Conservation (phyloP, 2,329 filamentous ascomycete species). For the Epichloe aotearoae region DNA sequence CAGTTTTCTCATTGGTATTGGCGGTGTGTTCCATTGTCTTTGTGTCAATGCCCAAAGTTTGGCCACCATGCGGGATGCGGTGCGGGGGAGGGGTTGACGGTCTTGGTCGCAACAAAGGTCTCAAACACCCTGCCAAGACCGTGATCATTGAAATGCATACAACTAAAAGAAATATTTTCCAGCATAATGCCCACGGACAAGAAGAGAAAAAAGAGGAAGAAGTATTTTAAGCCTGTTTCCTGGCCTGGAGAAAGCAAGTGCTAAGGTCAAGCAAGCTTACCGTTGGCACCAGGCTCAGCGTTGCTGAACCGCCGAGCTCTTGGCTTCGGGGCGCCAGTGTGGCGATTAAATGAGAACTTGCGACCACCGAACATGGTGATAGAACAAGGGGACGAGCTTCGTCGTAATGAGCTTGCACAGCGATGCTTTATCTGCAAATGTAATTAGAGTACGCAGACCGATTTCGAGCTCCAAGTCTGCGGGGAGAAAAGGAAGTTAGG, state of each 20-base stretch:
- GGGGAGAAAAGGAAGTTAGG: neutral
- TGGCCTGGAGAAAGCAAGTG: neutral
- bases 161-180: neutral
- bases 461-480: neutral
- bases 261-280: constrained; percentile 24
- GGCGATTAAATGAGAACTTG: constrained; percentile 55
- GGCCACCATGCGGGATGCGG: neutral
- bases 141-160: neutral
- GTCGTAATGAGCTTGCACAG: neutral
- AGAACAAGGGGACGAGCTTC: neutral
- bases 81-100: constrained; percentile 1
- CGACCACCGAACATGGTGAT: constrained; percentile 39
- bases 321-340: constrained; percentile 46
- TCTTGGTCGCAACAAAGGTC: neutral
- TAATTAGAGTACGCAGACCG: neutral
- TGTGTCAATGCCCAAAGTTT: neutral
- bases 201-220: neutral
- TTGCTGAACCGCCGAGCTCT: constrained; percentile 43
- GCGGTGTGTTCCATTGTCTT: neutral
- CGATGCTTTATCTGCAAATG: neutral
- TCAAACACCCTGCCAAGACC: neutral
- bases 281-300: constrained; percentile 41
- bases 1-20: neutral
- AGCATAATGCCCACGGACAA: neutral
- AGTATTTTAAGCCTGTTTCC: neutral